Evolutionary conservation across 208 protist genomes (phyloP).

Genomic region (Vickermania ingenoplastis): DNA sequence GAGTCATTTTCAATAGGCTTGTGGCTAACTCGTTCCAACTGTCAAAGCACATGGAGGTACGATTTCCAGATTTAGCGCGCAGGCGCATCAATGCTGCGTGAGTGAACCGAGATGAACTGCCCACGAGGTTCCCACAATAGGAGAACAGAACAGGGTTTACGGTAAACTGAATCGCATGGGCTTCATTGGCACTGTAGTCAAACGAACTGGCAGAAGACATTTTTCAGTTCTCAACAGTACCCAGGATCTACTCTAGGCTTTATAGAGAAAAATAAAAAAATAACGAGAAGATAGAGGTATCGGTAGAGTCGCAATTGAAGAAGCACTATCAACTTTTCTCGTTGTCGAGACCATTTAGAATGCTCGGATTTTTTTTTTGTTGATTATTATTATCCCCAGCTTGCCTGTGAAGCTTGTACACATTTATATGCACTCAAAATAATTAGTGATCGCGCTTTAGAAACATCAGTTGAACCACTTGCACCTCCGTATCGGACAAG

Average conservation of each 20-base stretch:
- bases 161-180: constrained; percentile 56
- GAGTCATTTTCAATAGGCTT: constrained; percentile 49
- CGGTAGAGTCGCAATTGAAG: too few species aligned
- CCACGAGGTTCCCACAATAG: constrained; percentile 65
- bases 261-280: too few species aligned
- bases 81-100: constrained; percentile 66
- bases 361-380: background rate
- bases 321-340: too few species aligned
- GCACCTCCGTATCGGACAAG: constrained; percentile 77
- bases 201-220: background rate
- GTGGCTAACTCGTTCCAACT: constrained; percentile 72
- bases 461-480: constrained; percentile 61
- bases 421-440: too few species aligned
- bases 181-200: background rate
- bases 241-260: too few species aligned
- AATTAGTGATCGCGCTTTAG: constrained; percentile 4
- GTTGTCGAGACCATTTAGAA: background rate
- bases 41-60: constrained; percentile 62
- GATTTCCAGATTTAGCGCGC: constrained; percentile 45
- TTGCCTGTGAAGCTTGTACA: too few species aligned
- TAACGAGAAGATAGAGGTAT: too few species aligned
- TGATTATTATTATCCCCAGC: background rate
- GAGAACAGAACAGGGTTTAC: constrained; percentile 81
- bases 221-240: too few species aligned
- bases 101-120: constrained; percentile 58